phyloP scores from a whole-genome alignment of 2,329 filamentous ascomycete genomes.

The Ophiostoma australiae region DNA sequence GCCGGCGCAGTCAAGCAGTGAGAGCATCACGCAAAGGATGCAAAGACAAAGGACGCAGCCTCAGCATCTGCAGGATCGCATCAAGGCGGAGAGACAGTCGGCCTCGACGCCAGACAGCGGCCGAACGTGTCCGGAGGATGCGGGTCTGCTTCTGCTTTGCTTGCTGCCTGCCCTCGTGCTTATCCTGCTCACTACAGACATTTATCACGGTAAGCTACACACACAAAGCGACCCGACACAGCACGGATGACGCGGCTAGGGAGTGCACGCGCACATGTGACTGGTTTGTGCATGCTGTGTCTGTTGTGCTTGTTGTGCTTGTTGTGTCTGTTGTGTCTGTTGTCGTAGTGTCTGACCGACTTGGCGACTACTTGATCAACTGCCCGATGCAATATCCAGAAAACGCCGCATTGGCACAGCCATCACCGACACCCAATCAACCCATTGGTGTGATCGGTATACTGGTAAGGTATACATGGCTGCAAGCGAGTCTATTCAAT shows the following conservation, averaged over 20 bases:
- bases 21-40: not conserved
- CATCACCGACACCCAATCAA: not conserved
- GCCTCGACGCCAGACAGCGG: not conserved
- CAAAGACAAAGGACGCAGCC: too few species aligned
- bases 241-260: slow-evolving; percentile 8
- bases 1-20: not conserved
- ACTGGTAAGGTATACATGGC: not conserved
- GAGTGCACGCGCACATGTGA: not conserved
- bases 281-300: not conserved
- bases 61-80: too few species aligned
- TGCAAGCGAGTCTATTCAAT: not conserved
- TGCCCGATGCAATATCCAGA: not conserved
- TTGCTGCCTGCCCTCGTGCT: not conserved
- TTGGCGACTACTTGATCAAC: not conserved
- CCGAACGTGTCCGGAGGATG: not conserved
- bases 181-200: not conserved
- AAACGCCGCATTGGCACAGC: not conserved
- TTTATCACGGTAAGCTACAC: not conserved
- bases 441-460: not conserved
- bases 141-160: not conserved
- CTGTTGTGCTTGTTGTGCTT: too few species aligned
- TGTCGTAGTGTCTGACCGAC: not conserved
- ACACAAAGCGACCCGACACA: not conserved
- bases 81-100: not conserved
- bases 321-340: not conserved